Base-by-base conservation (phyloP, 2,329 filamentous ascomycete genomes). In the Monilinia polystroma region DNA sequence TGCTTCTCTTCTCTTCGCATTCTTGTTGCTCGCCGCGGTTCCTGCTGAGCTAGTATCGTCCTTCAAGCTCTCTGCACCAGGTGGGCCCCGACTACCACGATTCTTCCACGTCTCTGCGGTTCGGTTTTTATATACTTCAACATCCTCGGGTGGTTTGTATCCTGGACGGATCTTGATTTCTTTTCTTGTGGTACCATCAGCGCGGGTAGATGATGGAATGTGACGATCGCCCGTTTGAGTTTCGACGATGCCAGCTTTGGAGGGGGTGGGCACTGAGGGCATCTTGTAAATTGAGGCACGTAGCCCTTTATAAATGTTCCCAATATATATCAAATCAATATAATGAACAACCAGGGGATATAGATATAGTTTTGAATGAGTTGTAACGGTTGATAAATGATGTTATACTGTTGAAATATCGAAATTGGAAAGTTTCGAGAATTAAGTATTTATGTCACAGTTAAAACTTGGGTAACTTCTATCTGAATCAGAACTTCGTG, bases 111-210 rank as follows among this genome's bases (percentile, higher is more conserved):
- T 87, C 77, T 95, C 90, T 60, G 93, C 93, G 1, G 89, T 93
- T 67, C 91, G 89, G 79, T 96, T 97, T 81, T 93, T 96, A 85
- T 99, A 99, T 56, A 97, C 83, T 76, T 97, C 93, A 70, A 98
- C 90, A 79, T 99, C 95, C 80, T 99, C 95, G 0, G 93, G 92
- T 1, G 95, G 96, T 45, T 89, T 88, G 79, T 97, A 99, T 64
- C 95, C 96, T 0, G 95, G 94, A 41, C 92, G 88, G 69, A 99
- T 92, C 75, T 92, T 92, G 76, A 98, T 98, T 75, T 97, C 94
- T 76, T 91, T 96, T 66, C 95, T 88, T n/a, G 91, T 91, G 62
- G 90, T 92, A 67, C 95, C 95, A 76, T 99, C 95, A 32, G 95
- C 81, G 65, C 96, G 90, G 54, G 87, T 82, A 0, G 94, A 98